Evolutionary conservation across 2,329 filamentous ascomycete genomes (phyloP).

Genomic region (Nigrospora osmanthi): DNA sequence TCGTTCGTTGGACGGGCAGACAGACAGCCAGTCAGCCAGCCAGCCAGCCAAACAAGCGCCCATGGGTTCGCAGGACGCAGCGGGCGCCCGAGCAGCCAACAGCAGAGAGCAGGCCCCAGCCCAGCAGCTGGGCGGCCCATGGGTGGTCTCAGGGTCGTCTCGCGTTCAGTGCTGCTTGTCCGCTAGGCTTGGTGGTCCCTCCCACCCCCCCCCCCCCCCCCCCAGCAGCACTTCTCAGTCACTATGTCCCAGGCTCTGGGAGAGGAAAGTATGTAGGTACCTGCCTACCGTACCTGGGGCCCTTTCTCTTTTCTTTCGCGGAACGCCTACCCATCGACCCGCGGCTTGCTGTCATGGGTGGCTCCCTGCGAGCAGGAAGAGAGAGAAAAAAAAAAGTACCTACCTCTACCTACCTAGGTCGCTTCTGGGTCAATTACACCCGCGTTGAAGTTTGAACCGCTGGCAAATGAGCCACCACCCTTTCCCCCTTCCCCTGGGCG

Average conservation of each 20-base stretch:
- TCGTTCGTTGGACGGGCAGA: neutral
- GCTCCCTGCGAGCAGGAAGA: constrained; percentile 1
- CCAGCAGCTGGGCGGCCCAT: neutral
- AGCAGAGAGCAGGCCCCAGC: too few species aligned
- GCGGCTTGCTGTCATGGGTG: constrained; percentile 1
- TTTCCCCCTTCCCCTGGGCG: constrained; percentile 2
- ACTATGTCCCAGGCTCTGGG: too few species aligned
- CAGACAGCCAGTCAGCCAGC: too few species aligned
- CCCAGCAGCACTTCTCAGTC: too few species aligned
- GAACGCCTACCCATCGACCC: neutral
- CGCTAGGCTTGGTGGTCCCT: too few species aligned
- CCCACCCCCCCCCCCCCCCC: too few species aligned
- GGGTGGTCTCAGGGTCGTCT: neutral
- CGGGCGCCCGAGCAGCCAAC: too few species aligned
- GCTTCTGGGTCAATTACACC: constrained; percentile 6
- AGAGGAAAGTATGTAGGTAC: too few species aligned
- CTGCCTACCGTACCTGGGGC: too few species aligned
- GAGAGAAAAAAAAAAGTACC: constrained; percentile 3
- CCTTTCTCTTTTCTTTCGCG: too few species aligned
- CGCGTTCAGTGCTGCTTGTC: neutral
- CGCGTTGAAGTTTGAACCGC: constrained; percentile 4
- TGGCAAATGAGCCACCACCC: constrained; percentile 8
- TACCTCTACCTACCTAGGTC: too few species aligned
- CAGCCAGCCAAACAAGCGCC: too few species aligned
- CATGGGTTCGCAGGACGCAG: neutral